These are phyloP conservation scores for Globisporangium paroecandrum DNA, from an alignment of 352 stramenopile genomes.

Conservation along the genomic window DNA sequence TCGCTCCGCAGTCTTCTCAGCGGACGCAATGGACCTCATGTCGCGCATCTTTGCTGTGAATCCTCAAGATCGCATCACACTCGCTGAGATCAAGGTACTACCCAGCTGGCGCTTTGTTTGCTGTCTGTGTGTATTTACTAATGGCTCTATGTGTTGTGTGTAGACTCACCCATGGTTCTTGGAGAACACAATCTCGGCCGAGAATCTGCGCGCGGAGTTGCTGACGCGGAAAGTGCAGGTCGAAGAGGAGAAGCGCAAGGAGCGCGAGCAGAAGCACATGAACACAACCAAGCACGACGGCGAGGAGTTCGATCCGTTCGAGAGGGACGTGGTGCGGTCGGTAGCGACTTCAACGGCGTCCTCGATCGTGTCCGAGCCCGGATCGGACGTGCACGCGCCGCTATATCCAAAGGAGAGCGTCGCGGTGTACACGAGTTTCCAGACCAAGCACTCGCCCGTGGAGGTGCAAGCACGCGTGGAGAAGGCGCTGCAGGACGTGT, in stretches of 20 bases:
- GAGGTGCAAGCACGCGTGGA: conserved; percentile 61
- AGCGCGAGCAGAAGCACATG: conserved; percentile 21
- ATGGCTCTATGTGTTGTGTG: conserved; percentile 1
- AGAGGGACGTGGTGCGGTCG: conserved; percentile 37
- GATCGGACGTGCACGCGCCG: conserved; percentile 35
- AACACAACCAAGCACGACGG: conserved; percentile 38
- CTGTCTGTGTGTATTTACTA: not conserved
- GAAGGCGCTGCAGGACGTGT: conserved; percentile 42
- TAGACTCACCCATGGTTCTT: conserved; percentile 66
- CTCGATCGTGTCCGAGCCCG: conserved; percentile 30
- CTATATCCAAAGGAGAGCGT: conserved; percentile 58
- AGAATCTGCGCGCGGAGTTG: conserved; percentile 52
- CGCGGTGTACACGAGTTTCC: conserved; percentile 74
- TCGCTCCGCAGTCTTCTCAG: conserved; percentile 69
- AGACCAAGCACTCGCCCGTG: conserved; percentile 41
- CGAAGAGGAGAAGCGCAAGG: conserved; percentile 25
- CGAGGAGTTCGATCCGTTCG: conserved; percentile 70
- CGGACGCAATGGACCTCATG: conserved; percentile 68
- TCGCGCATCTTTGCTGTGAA: conserved; percentile 68
- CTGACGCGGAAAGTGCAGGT: conserved; percentile 52
- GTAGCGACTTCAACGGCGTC: conserved; percentile 28
- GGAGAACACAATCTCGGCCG: conserved; percentile 33
- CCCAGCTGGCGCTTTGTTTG: not conserved
- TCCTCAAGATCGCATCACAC: conserved; percentile 69
- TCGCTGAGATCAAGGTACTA: conserved; percentile 70